Conservation (phyloP, 2,329 filamentous ascomycete species). For the Ustulina deusta region DNA sequence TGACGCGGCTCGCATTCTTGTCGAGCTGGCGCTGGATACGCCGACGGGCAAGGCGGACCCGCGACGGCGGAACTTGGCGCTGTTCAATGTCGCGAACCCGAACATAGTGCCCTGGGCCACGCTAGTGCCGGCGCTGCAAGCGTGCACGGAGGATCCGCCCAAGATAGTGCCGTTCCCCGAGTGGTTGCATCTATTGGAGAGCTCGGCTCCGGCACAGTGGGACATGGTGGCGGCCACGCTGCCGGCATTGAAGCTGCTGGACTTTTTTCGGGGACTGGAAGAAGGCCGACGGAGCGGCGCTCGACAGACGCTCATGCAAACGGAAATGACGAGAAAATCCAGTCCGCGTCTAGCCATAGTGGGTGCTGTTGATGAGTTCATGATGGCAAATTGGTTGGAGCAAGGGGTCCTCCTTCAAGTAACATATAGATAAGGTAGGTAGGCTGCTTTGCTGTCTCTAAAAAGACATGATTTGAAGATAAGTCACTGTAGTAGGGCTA, state of each 20-base stretch:
- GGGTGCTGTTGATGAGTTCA: background rate
- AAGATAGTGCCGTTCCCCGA: background rate
- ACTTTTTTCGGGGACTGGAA: background rate
- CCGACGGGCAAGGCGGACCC: background rate
- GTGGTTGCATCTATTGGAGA: background rate
- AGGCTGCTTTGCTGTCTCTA: no score
- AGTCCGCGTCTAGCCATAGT: background rate
- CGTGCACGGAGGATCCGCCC: background rate
- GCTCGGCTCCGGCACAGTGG: conserved; percentile 2
- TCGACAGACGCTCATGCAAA: background rate
- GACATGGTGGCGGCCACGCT: background rate
- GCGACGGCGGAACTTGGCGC: background rate
- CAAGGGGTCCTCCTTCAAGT: no score
- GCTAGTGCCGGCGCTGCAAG: background rate
- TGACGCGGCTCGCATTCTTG: background rate
- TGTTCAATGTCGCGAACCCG: conserved; percentile 15
- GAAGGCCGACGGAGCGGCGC: background rate
- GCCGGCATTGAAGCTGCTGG: conserved; percentile 9
- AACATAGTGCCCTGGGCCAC: background rate
- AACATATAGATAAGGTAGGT: no score
- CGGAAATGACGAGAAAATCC: background rate
- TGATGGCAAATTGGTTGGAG: conserved; percentile 1
- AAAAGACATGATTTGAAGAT: no score
- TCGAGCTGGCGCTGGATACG: background rate
- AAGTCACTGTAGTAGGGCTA: no score